These are phyloP conservation scores for Isochrysis galbana DNA, from an alignment of 78 protist species.

Conservation along the genomic window DNA sequence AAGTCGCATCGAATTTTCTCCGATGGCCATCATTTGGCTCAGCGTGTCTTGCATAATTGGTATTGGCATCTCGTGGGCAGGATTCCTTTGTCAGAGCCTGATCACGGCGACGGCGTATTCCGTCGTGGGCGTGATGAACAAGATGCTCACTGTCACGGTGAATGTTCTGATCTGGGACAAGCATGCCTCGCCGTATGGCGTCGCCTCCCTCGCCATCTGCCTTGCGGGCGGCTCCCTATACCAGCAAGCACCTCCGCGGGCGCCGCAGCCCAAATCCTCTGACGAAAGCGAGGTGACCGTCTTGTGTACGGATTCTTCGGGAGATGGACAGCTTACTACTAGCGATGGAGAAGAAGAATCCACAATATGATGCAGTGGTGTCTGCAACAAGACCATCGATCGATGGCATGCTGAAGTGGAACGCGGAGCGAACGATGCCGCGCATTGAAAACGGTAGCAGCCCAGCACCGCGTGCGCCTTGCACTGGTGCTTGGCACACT, in stretches of 20 bases:
- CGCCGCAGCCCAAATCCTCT: too few relatives aligned
- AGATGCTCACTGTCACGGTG: slow-evolving; percentile 2
- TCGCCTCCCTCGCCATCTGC: not conserved
- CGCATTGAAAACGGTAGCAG: too few relatives aligned
- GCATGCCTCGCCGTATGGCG: not conserved
- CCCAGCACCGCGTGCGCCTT: too few relatives aligned
- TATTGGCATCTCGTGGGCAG: not conserved
- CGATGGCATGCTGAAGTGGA: too few relatives aligned
- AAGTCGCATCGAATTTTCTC: not conserved
- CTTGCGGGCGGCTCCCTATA: not conserved
- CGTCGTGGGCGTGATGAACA: slow-evolving; percentile 1
- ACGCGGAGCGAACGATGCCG: too few relatives aligned
- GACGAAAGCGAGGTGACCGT: too few relatives aligned
- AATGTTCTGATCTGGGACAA: slow-evolving; percentile 4
- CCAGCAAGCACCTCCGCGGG: slow-evolving; percentile 12
- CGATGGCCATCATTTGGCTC: not conserved
- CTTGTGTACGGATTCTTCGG: too few relatives aligned
- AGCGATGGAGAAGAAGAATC: too few relatives aligned
- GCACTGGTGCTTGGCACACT: too few relatives aligned
- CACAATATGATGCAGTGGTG: too few relatives aligned
- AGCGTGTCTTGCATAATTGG: not conserved
- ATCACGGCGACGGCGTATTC: not conserved
- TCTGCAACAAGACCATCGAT: too few relatives aligned
- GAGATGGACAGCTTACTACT: too few relatives aligned
- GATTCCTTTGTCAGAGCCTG: not conserved